Conservation (phyloP, 306 rosid species). For the Chamaecrista fasciculata region DNA sequence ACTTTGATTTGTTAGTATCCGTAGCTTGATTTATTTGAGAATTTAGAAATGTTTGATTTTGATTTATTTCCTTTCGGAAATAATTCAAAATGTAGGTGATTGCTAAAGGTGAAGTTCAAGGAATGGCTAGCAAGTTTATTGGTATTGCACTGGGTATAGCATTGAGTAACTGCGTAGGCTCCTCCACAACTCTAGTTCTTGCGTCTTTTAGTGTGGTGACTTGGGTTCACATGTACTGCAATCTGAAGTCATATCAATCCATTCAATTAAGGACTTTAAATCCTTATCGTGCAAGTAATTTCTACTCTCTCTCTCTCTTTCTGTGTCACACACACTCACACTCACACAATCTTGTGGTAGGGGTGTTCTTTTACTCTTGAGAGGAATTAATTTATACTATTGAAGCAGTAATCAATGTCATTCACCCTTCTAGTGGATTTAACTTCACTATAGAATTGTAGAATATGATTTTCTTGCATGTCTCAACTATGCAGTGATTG, state of each 20-base stretch:
- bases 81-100: constrained; percentile 59
- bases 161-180: constrained; percentile 73
- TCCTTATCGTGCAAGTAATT: constrained; percentile 93
- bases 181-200: constrained; percentile 70
- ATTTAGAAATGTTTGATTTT: neutral
- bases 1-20: constrained; percentile 17
- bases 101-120: constrained; percentile 99
- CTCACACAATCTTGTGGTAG: constrained; percentile 5
- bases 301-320: constrained; percentile 24
- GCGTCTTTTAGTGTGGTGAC: constrained; percentile 78
- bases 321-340: neutral
- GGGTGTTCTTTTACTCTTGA: neutral
- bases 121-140: constrained; percentile 93
- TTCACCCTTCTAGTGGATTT: neutral
- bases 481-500: constrained; percentile 11
- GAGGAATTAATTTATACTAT: constrained; percentile 6
- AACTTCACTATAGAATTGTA: constrained; percentile 19
- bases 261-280: constrained; percentile 84
- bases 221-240: constrained; percentile 90
- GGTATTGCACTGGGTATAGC: constrained; percentile 84
- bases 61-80: constrained; percentile 19
- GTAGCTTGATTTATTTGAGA: neutral
- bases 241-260: constrained; percentile 90
- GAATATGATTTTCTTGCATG: constrained; percentile 14
- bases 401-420: neutral